Conservation (phyloP, 495 filamentous ascomycete species). For the Chaetomium fimeti region DNA sequence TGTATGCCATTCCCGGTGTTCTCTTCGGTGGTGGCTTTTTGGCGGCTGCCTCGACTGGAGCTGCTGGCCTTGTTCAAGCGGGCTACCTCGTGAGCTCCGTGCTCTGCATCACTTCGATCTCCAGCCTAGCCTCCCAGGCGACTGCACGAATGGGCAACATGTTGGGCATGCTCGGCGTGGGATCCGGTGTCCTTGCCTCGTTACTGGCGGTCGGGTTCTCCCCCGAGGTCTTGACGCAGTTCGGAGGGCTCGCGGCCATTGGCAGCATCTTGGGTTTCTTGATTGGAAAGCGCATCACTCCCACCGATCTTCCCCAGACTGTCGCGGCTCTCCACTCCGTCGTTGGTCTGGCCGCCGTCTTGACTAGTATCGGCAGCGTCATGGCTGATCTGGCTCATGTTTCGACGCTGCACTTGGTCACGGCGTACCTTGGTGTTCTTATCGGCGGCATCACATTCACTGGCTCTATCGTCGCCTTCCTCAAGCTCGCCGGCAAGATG, state of each 20-base stretch:
- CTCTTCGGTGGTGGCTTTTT: constrained; percentile 75
- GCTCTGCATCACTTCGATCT: constrained; percentile 72
- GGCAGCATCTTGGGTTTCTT: constrained; percentile 61
- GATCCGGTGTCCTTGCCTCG: constrained; percentile 73
- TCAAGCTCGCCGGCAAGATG: constrained; percentile 76
- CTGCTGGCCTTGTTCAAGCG: constrained; percentile 75
- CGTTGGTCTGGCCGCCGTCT: constrained; percentile 74
- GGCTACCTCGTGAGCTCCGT: constrained; percentile 77
- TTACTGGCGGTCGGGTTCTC: constrained; percentile 74
- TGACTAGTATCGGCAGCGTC: constrained; percentile 79
- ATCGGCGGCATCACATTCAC: constrained; percentile 84
- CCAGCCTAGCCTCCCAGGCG: constrained; percentile 68
- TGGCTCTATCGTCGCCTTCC: constrained; percentile 75
- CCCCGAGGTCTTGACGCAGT: constrained; percentile 68
- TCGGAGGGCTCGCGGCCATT: constrained; percentile 64
- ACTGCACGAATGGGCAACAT: constrained; percentile 79
- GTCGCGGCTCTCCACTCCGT: constrained; percentile 80
- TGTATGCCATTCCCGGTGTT: constrained; percentile 70
- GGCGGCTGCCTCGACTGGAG: constrained; percentile 70
- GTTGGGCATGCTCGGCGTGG: constrained; percentile 76
- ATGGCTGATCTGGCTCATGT: constrained; percentile 65
- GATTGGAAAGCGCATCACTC: constrained; percentile 79
- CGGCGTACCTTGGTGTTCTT: constrained; percentile 74
- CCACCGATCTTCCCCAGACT: constrained; percentile 77
- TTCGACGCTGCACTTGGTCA: constrained; percentile 71